phyloP scores from a whole-genome alignment of 345 rosid genomes.

The Citrus unshiu region DNA sequence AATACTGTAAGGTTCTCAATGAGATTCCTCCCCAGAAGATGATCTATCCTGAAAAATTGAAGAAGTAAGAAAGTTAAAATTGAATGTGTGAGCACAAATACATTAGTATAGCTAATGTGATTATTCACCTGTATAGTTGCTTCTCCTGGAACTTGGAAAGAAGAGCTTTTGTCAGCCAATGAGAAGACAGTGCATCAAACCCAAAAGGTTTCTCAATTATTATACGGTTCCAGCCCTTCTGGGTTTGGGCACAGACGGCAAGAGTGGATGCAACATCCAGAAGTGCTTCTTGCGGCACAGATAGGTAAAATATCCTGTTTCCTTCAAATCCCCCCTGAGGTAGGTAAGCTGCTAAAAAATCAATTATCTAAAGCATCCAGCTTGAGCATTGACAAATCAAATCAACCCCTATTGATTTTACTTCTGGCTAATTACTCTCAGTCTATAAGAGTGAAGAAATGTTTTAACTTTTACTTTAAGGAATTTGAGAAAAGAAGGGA shows the following conservation, averaged over 20 bases:
- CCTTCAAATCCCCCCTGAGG: conserved; percentile 53
- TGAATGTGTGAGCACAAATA: too few species aligned
- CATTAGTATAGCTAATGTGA: conserved; percentile 14
- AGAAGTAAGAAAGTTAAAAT: too few species aligned
- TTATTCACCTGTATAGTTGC: too few species aligned
- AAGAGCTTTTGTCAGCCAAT: conserved; percentile 42
- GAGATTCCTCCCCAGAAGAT: too few species aligned
- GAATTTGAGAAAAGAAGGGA: background rate
- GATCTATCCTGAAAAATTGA: too few species aligned
- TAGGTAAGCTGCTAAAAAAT: background rate
- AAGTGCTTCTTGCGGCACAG: conserved; percentile 87
- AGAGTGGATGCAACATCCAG: conserved; percentile 61
- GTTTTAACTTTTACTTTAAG: background rate
- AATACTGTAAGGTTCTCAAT: conserved; percentile 43
- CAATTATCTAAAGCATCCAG: too few species aligned
- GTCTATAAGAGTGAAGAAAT: background rate
- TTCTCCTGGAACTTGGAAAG: conserved; percentile 18
- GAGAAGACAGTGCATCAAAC: conserved; percentile 49
- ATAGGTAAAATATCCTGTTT: conserved; percentile 68
- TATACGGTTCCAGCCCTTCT: conserved; percentile 18
- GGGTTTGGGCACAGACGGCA: conserved; percentile 47
- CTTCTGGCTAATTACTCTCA: background rate
- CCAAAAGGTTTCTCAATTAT: conserved; percentile 83
- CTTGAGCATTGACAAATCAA: background rate
- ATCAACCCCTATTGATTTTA: background rate